Evolutionary conservation across 1,284 basidiomycete genomes (phyloP).

Genomic region (Schizophyllum commune): DNA sequence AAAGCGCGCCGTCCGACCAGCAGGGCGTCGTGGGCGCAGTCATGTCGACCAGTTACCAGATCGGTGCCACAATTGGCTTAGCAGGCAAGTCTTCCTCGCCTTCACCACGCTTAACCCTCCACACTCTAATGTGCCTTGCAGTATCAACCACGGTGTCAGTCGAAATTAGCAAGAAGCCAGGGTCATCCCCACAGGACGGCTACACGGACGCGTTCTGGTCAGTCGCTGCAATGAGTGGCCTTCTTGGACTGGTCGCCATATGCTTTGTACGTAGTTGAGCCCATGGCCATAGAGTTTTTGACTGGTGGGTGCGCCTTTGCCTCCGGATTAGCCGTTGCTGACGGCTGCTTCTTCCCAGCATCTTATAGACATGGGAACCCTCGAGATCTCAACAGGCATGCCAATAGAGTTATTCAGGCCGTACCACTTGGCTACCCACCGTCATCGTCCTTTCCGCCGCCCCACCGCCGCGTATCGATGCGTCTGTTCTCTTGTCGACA

Average conservation of each 20-base stretch:
- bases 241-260: not conserved
- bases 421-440: too few species aligned
- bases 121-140: slow-evolving; percentile 1
- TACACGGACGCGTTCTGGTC: slow-evolving; percentile 14
- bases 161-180: slow-evolving; percentile 7
- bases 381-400: not conserved
- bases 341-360: not conserved
- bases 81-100: slow-evolving; percentile 7
- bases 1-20: slow-evolving; percentile 8
- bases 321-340: not conserved
- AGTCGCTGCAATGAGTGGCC: slow-evolving; percentile 8
- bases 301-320: not conserved
- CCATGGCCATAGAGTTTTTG: not conserved
- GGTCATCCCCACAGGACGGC: slow-evolving; percentile 7
- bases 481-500: not conserved
- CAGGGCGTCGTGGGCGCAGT: slow-evolving; percentile 15
- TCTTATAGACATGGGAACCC: not conserved
- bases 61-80: slow-evolving; percentile 13
- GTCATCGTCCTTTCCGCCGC: too few species aligned
- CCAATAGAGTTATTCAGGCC: not conserved
- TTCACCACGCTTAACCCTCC: not conserved
- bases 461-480: too few species aligned
- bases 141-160: slow-evolving; percentile 10
- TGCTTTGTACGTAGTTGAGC: not conserved
- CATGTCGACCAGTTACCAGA: slow-evolving; percentile 14